Evolutionary conservation across 2,329 filamentous ascomycete genomes (phyloP), one percentile per base, ranked within the genome.

Genomic region (Ophioceras dolichostomum): DNA sequence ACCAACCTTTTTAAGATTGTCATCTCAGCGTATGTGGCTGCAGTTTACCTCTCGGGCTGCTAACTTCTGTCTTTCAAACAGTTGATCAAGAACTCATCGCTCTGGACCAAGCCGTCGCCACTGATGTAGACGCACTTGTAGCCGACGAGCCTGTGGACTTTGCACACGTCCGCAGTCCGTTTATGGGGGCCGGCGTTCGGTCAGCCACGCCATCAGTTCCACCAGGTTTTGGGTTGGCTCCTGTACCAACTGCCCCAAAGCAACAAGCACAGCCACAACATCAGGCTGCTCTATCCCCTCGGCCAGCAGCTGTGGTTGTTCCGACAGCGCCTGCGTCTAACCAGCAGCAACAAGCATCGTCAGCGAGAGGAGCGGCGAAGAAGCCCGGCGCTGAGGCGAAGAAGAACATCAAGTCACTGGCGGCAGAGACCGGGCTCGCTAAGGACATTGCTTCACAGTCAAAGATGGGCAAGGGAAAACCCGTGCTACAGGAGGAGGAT

Each of bases 41-140:
- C n/a, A n/a, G n/a, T n/a, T n/a, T n/a, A n/a, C n/a, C n/a, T n/a
- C n/a, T 30, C 10, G 6, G 45, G 39, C 39, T 40, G 43, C 39
- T 42, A 33, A 33, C 27, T 21, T 13, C 28, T 38, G 10, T n/a
- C n/a, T 49, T 41, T 49, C 51, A 51, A 49, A 39, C 37, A 51
- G 47, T 60, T 83, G 78, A 80, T 57, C 76, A 81, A 49, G 70
- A 75, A 35, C 56, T 75, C n/a, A 62, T 65, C 40, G 70, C 68
- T 10, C 61, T 79, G 32, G 74, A 78, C 43, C 76, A 79, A 45
- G 76, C 69, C 10, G 68, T 65, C 3, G 64, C 65, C 31, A 77
- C 71, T n/a, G 32, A 37, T 17, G 73, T 84, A 29, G 79, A 83
- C 52, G 76, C 76, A 4, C 59, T 84, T 4, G 79, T 84, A 10